These are phyloP conservation scores for Suaeda aralocaspica DNA, from an alignment of 148 eudicot species.

Conservation along the genomic window DNA sequence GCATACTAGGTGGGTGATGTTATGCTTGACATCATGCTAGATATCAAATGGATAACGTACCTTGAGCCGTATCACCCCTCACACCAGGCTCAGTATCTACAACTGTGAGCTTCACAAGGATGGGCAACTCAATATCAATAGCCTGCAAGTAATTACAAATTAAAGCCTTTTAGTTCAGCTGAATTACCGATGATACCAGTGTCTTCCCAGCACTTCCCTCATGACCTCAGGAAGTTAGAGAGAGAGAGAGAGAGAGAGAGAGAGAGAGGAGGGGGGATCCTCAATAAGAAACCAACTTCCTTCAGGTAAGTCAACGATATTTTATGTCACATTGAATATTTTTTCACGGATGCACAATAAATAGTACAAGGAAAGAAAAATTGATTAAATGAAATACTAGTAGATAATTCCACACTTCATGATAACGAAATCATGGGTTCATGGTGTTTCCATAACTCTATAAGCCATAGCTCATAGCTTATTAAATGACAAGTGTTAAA, in stretches of 20 bases:
- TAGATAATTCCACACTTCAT: too few species aligned
- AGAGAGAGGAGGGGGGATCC: neutral
- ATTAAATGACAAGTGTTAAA: neutral
- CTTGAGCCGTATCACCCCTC: slow-evolving; percentile 86
- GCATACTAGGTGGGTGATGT: neutral
- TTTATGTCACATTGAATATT: too few species aligned
- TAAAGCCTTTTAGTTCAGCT: slow-evolving; percentile 17
- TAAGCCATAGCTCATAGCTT: neutral
- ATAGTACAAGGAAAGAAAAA: neutral
- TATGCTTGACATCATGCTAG: neutral
- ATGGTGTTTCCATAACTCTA: too few species aligned
- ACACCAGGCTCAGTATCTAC: slow-evolving; percentile 80
- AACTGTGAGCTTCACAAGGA: slow-evolving; percentile 63
- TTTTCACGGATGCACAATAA: neutral
- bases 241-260: neutral
- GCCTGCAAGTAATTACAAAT: slow-evolving; percentile 53
- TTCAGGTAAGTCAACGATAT: neutral
- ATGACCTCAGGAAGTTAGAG: neutral
- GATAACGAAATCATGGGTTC: neutral
- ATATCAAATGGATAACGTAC: slow-evolving; percentile 31
- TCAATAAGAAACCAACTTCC: neutral
- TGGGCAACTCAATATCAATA: slow-evolving; percentile 87
- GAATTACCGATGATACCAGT: slow-evolving; percentile 4
- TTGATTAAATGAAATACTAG: neutral
- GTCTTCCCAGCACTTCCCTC: slow-evolving; percentile 3